Percentiles rank a stretch among this genome's conserved stretches.
Conservation (phyloP, 371 early-diverging fungal genomes). For the Mortierella sp. region DNA sequence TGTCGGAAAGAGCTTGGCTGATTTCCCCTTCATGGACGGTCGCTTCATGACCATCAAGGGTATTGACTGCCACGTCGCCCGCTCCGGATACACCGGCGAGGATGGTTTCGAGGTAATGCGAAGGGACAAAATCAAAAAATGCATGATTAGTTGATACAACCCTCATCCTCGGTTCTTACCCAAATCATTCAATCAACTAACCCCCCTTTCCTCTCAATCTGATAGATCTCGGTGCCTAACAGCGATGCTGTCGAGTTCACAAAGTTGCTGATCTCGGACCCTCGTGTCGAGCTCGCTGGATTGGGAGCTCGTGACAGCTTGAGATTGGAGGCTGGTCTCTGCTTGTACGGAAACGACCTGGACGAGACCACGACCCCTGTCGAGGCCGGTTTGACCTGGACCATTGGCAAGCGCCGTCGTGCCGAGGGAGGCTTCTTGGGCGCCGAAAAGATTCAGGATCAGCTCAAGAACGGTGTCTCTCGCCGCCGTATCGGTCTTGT, state of each 20-base stretch:
- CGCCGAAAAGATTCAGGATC: slow-evolving; percentile 86
- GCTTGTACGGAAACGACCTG: slow-evolving; percentile 97
- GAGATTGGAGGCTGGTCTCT: slow-evolving; percentile 97
- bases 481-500: slow-evolving; percentile 92
- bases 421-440: slow-evolving; percentile 96
- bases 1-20: slow-evolving; percentile 66
- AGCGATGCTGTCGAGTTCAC: slow-evolving; percentile 77
- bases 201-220: too few relatives aligned
- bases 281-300: slow-evolving; percentile 93
- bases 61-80: slow-evolving; percentile 89
- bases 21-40: slow-evolving; percentile 93
- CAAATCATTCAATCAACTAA: too few relatives aligned
- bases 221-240: slow-evolving; percentile 86
- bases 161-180: too few relatives aligned
- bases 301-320: slow-evolving; percentile 96
- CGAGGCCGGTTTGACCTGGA: slow-evolving; percentile 96
- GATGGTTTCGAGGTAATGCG: slow-evolving; percentile 96
- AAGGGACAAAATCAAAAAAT: not conserved
- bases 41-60: slow-evolving; percentile 81
- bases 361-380: slow-evolving; percentile 94
- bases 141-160: too few relatives aligned
- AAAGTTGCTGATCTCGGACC: slow-evolving; percentile 77
- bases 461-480: slow-evolving; percentile 86
- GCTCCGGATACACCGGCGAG: slow-evolving; percentile 99
- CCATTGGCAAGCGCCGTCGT: slow-evolving; percentile 92